These are phyloP conservation scores for Sordariomycetes sp. DNA, from an alignment of 2,329 filamentous ascomycete genomes.

Conservation along the genomic window DNA sequence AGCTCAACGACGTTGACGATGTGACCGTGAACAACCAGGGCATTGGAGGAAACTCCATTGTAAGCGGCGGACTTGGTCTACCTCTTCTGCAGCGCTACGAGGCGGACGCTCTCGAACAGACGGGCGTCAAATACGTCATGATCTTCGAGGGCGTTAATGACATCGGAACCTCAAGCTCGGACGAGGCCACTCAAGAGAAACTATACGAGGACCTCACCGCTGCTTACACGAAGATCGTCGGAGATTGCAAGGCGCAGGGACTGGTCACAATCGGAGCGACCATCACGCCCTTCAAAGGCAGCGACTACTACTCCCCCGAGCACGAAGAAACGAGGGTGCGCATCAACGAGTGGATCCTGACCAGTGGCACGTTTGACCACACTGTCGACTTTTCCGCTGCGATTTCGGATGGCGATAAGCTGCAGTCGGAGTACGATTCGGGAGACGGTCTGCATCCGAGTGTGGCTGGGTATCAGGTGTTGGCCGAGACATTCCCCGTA, in stretches of 20 bases:
- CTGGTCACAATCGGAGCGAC: not conserved
- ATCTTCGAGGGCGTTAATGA: not conserved
- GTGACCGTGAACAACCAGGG: not conserved
- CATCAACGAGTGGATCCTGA: not conserved
- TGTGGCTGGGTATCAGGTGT: not conserved
- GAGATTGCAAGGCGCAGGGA: not conserved
- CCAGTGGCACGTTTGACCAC: not conserved
- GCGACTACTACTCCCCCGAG: not conserved
- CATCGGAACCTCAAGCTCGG: not conserved
- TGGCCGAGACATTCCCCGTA: not conserved
- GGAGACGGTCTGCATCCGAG: not conserved
- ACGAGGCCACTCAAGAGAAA: not conserved
- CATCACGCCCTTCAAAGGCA: not conserved
- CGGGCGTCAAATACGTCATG: not conserved
- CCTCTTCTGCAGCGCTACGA: not conserved
- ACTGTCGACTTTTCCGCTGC: not conserved
- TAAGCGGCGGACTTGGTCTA: not conserved
- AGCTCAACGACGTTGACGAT: not conserved
- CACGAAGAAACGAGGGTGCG: not conserved
- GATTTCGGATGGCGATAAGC: not conserved
- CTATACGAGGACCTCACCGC: not conserved
- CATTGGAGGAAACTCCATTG: not conserved
- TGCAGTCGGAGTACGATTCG: not conserved
- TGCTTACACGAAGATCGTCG: not conserved
- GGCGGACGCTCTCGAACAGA: not conserved